phyloP scores from a whole-genome alignment of 768 basidiomycete genomes.

The Rubroboletus pulcherrimus region DNA sequence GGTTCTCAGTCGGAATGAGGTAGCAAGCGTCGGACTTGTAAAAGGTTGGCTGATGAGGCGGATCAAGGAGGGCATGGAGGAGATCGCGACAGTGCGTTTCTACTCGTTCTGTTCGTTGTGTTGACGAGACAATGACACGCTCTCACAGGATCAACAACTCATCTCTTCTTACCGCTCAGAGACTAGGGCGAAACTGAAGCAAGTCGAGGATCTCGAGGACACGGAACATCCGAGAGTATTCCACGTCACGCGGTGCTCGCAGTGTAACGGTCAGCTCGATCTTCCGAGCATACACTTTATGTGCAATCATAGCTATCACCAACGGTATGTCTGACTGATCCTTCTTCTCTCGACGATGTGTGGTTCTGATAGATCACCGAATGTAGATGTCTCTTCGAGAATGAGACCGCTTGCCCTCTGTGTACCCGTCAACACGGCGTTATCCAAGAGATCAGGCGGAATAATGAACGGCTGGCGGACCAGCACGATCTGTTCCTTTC shows the following conservation, averaged over 20 bases:
- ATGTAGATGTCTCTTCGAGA: conserved; percentile 78
- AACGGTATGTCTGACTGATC: conserved; percentile 44
- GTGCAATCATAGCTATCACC: conserved; percentile 97
- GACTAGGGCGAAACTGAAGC: conserved; percentile 72
- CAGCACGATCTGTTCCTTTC: conserved; percentile 78
- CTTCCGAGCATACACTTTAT: conserved; percentile 95
- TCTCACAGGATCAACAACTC: conserved; percentile 72
- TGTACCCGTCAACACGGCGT: conserved; percentile 86
- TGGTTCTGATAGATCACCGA: not conserved
- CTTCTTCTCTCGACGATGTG: not conserved
- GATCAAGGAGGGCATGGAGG: conserved; percentile 67
- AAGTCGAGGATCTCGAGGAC: conserved; percentile 79
- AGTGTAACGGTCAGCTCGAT: conserved; percentile 86
- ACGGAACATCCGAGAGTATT: conserved; percentile 79
- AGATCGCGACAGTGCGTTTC: conserved; percentile 67
- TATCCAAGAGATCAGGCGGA: conserved; percentile 83
- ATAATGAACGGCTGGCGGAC: conserved; percentile 80
- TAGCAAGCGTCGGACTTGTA: conserved; percentile 87
- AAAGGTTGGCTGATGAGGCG: conserved; percentile 86
- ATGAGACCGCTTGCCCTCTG: conserved; percentile 85
- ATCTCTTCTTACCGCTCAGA: conserved; percentile 88
- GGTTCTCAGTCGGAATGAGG: conserved; percentile 81
- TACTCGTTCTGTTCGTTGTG: not conserved
- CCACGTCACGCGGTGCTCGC: conserved; percentile 90
- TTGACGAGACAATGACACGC: not conserved